Evolutionary conservation across 2,329 filamentous ascomycete genomes (phyloP), one percentile per base, ranked within the genome.

Genomic region (Clarireedia hainanense): DNA sequence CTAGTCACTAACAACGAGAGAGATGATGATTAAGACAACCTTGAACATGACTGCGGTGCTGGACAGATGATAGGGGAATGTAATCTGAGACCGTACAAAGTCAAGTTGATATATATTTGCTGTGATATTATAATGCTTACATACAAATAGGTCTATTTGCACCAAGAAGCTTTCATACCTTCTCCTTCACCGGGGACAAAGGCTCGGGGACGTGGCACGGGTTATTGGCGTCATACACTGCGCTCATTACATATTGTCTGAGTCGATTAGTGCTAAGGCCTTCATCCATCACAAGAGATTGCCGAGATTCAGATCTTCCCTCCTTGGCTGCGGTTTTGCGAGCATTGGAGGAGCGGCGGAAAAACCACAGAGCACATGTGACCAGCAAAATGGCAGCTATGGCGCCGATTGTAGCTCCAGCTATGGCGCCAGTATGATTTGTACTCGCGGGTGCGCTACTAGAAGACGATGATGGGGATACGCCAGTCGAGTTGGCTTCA

Each of bases 321-420:
- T 26, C 43, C 24, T 30, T 47, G 23, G 43, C 9, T 47, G 20
- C 26, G 10, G 20, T 27, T n/a, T 12, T 9, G 23, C 15, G 20
- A 23, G 20, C 40, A 26, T 9, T 6, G 12, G 43, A 10, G 23
- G 14, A 26, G 20, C 20, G 10, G 12, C 43, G 43, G 43, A 47
- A 47, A 23, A 47, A 26, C 52, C 52, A 55, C 15, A 50, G 15
- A 12, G 50, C 15, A 45, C 37, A 50, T 20, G 52, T 42, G 15
- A 50, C 6, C 9, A 55, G 30, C n/a, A 55, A 10, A 36, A 45
- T n/a, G 5, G 37, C 47, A 23, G 42, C 39, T 6, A 37, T 24
- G 2, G 20, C 47, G 15, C 47, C 52, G 14, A 55, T 50, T 30
- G 52, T 50, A 43, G 52, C 47, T 10, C 52, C 52, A 1, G 47